Base-by-base conservation (phyloP, 1,284 basidiomycete genomes). In the Sphagnurus paluster region DNA sequence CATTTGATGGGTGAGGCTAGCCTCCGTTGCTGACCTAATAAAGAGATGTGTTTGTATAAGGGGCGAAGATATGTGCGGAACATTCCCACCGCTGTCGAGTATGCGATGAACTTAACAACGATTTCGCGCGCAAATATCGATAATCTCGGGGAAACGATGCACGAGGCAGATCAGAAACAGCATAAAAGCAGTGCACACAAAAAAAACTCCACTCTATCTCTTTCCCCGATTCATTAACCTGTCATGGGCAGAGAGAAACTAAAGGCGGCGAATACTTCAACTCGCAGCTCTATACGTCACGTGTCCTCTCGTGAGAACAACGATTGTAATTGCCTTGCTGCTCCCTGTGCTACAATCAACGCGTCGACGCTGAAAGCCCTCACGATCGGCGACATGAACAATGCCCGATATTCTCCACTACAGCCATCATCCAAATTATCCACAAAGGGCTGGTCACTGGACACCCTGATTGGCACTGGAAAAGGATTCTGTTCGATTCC, bases 401-500 rank as follows among this genome's bases (percentile, higher is more conserved):
- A 41, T 43, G 34, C 36, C 11, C 24, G 41, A 46, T 16, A 37
- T 32, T n/a, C 39, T 20, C 39, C 39, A 34, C 47, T 35, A 36
- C 44, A 39, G 28, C 25, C 30, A 2, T 42, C 35, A 44, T 13
- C 9, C 44, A 63, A 38, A 32, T 59, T 78, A 29, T 74, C 78
- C 0, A 75, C 80, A 2, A 62, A 62, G 30, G 75, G 63, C 3
- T 88, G 84, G 86, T 68, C 71, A 1, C 34, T 82, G 1, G 55
- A 74, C 0, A 38, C 51, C 5, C 63, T 87, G 20, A 37, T 82
- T 30, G 44, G 45, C 2, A 42, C 50, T 6, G 63, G 70, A 30
- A 33, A 49, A 8, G 66, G 65, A 36, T 84, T 85, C 60, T 39
- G 54, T 5, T 53, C 57, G 5, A 70, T 77, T 11, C 63, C 62